phyloP scores from a whole-genome alignment of 2,329 filamentous ascomycete genomes.

The Lachnum nothofagi region DNA sequence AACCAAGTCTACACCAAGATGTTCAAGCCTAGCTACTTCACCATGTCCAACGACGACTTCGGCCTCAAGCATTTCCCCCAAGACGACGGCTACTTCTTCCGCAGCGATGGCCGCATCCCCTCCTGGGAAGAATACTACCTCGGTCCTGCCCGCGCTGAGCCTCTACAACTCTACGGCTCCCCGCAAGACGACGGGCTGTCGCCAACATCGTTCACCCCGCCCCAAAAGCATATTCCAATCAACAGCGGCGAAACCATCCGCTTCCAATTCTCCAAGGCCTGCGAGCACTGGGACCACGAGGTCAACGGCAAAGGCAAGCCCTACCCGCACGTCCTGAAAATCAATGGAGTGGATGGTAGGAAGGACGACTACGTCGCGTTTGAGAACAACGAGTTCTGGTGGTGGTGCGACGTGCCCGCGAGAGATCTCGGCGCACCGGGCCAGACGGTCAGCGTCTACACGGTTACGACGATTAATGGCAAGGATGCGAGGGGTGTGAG shows the following conservation, averaged over 20 bases:
- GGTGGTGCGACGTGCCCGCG: slow-evolving; percentile 72
- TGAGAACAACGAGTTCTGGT: slow-evolving; percentile 71
- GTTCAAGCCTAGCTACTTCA: slow-evolving; percentile 63
- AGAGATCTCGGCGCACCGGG: slow-evolving; percentile 63
- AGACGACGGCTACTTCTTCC: slow-evolving; percentile 65
- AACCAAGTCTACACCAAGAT: slow-evolving; percentile 55
- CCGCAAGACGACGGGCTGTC: slow-evolving; percentile 48
- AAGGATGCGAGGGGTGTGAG: slow-evolving; percentile 29
- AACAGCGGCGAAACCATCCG: slow-evolving; percentile 58
- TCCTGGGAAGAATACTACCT: slow-evolving; percentile 80
- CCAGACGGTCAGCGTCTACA: slow-evolving; percentile 60
- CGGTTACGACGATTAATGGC: slow-evolving; percentile 48
- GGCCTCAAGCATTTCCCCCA: slow-evolving; percentile 73
- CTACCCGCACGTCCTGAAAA: slow-evolving; percentile 64
- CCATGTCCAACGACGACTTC: slow-evolving; percentile 68
- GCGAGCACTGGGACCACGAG: slow-evolving; percentile 76
- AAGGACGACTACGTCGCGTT: slow-evolving; percentile 66
- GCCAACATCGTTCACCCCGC: slow-evolving; percentile 57
- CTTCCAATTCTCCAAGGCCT: slow-evolving; percentile 76
- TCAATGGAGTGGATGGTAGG: slow-evolving; percentile 61
- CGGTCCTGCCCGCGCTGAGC: slow-evolving; percentile 49
- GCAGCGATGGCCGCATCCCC: slow-evolving; percentile 61
- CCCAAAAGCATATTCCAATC: slow-evolving; percentile 55
- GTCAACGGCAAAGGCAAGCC: slow-evolving; percentile 60
- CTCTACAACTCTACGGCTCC: slow-evolving; percentile 43